These are phyloP conservation scores for Volvox carteri DNA, from an alignment of 163 green algal genomes.

Conservation along the genomic window DNA sequence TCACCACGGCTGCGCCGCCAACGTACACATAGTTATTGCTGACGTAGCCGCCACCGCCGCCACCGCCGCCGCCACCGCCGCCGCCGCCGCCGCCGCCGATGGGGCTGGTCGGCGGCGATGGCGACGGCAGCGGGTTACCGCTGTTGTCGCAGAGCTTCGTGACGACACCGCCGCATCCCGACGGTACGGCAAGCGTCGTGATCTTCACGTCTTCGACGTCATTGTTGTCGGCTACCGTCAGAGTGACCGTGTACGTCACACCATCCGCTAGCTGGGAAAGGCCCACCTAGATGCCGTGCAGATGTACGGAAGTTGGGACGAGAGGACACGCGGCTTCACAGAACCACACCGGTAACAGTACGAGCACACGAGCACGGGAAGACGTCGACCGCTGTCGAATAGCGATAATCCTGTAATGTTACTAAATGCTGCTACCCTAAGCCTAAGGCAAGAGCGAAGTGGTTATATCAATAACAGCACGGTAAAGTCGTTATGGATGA, in stretches of 20 bases:
- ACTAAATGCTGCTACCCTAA: too few species aligned
- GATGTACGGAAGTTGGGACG: background rate
- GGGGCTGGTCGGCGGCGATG: background rate
- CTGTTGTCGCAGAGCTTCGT: background rate
- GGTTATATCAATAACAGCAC: too few species aligned
- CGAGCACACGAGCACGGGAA: too few species aligned
- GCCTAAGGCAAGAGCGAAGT: too few species aligned
- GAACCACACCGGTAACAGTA: too few species aligned
- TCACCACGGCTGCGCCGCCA: background rate
- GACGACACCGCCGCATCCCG: background rate
- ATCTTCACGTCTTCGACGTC: constrained; percentile 8
- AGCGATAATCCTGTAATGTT: too few species aligned
- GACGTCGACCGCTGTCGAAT: too few species aligned
- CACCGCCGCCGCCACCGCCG: background rate
- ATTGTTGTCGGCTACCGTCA: background rate
- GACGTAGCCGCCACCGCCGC: background rate
- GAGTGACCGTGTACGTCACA: constrained; percentile 31
- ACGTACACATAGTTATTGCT: background rate
- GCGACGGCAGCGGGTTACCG: background rate
- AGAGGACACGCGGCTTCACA: too few species aligned
- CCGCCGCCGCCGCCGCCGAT: background rate
- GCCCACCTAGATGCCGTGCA: background rate
- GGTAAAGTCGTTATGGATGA: too few species aligned
- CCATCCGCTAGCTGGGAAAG: background rate
- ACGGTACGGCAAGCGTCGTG: background rate